These are phyloP conservation scores for Podospora sp. DNA, from an alignment of 495 filamentous ascomycete genomes.

Conservation along the genomic window DNA sequence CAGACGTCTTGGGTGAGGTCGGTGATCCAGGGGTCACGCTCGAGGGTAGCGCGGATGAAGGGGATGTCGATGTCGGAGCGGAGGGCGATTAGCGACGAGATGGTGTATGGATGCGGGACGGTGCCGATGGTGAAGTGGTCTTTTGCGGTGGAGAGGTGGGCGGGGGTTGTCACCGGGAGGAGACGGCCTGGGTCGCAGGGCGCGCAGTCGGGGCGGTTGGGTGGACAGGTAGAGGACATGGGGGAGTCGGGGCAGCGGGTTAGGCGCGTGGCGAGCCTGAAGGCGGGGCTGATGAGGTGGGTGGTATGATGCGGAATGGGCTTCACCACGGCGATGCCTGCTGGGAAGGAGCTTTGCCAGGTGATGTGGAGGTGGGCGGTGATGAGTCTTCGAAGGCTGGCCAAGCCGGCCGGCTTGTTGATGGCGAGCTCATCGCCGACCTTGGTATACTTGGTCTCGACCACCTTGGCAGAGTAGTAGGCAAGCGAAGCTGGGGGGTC, in stretches of 20 bases:
- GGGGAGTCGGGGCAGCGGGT: conserved; percentile 72
- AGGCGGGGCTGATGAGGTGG: conserved; percentile 67
- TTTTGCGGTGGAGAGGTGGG: conserved; percentile 61
- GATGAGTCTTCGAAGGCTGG: conserved; percentile 70
- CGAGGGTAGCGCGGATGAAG: conserved; percentile 73
- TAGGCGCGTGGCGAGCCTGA: conserved; percentile 71
- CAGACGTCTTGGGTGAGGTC: conserved; percentile 72
- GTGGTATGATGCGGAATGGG: conserved; percentile 74
- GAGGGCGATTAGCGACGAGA: conserved; percentile 59
- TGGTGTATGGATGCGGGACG: conserved; percentile 88
- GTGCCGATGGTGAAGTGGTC: conserved; percentile 77
- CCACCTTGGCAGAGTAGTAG: conserved; percentile 67
- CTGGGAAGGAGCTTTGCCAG: conserved; percentile 75
- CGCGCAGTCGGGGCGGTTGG: conserved; percentile 72
- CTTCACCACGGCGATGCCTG: conserved; percentile 77
- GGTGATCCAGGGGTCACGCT: conserved; percentile 79
- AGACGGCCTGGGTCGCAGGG: conserved; percentile 66
- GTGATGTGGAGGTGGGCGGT: conserved; percentile 83
- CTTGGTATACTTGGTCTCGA: conserved; percentile 64
- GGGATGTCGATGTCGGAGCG: conserved; percentile 58
- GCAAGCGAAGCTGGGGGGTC: conserved; percentile 67
- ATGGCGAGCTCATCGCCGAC: conserved; percentile 62
- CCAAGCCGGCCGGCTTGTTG: conserved; percentile 60
- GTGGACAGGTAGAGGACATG: conserved; percentile 78
- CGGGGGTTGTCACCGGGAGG: conserved; percentile 59